A percentile compares a stretch with the other conserved stretches of the same genome.
phyloP scores from a whole-genome alignment of 1,284 basidiomycete species.

The Ceratobasidium sp. region DNA sequence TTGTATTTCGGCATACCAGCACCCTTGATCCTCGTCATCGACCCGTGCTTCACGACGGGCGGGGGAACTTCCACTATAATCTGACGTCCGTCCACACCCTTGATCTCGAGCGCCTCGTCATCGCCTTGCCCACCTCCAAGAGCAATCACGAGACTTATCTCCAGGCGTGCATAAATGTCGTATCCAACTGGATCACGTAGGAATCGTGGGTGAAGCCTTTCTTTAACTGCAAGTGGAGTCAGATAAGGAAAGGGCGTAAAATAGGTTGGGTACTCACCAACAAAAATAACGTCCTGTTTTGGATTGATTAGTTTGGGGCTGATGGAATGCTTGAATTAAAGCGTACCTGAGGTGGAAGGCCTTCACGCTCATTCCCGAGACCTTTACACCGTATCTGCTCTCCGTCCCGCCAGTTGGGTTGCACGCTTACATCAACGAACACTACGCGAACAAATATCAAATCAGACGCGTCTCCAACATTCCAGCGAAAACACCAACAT shows the following conservation, averaged over 20 bases:
- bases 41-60: constrained; percentile 44
- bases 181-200: constrained; percentile 47
- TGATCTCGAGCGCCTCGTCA: constrained; percentile 38
- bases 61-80: constrained; percentile 46
- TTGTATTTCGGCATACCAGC: constrained; percentile 47
- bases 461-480: constrained; percentile 16
- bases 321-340: neutral
- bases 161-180: constrained; percentile 35
- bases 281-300: constrained; percentile 46
- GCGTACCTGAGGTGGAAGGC: constrained; percentile 42
- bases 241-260: neutral
- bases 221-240: constrained; percentile 39
- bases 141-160: constrained; percentile 45
- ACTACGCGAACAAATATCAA: constrained; percentile 28
- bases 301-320: constrained; percentile 29
- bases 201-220: constrained; percentile 48
- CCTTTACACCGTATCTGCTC: constrained; percentile 48
- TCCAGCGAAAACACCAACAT: constrained; percentile 17
- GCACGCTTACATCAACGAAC: constrained; percentile 45
- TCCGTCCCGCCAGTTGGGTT: constrained; percentile 49
- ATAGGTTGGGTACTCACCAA: constrained; percentile 20
- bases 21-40: constrained; percentile 48
- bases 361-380: constrained; percentile 47
- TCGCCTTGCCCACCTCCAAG: constrained; percentile 13
- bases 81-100: constrained; percentile 48